Percentiles rank a stretch among this genome's conserved stretches.
phyloP scores from a whole-genome alignment of 495 filamentous ascomycete species.

The Oidiodendron maius region DNA sequence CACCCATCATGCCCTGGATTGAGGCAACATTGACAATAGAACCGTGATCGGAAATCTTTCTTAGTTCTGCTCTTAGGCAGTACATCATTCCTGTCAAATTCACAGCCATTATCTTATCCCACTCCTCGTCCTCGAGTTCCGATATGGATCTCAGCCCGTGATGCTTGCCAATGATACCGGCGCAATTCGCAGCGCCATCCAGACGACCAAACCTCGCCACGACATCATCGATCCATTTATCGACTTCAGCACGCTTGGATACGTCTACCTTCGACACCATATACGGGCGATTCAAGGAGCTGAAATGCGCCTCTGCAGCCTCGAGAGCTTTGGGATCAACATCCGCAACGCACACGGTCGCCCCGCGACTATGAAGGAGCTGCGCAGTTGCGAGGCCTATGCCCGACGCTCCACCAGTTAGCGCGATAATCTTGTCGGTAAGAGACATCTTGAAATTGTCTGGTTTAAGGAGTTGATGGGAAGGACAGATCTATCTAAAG shows the following conservation, averaged over 20 bases:
- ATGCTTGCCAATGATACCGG: constrained; percentile 37
- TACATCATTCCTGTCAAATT: constrained; percentile 54
- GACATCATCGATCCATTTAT: constrained; percentile 27
- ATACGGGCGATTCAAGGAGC: constrained; percentile 4
- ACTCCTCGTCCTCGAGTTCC: constrained; percentile 40
- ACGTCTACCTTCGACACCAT: constrained; percentile 32
- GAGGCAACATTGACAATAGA: constrained; percentile 24
- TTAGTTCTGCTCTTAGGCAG: constrained; percentile 48
- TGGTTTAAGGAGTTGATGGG: background rate
- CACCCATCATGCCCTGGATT: constrained; percentile 24
- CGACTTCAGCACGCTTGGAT: constrained; percentile 21
- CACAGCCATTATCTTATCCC: constrained; percentile 46
- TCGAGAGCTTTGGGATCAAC: constrained; percentile 27
- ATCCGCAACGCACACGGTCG: constrained; percentile 40
- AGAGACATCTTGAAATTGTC: constrained; percentile 11
- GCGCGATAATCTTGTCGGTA: constrained; percentile 35
- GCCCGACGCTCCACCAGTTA: constrained; percentile 48
- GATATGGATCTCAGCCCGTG: constrained; percentile 29
- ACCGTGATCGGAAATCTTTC: constrained; percentile 33
- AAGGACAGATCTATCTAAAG: too few species aligned
- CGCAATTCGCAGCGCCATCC: constrained; percentile 46
- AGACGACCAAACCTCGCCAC: constrained; percentile 30
- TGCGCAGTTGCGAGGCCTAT: constrained; percentile 46
- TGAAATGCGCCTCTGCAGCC: constrained; percentile 18
- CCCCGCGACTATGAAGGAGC: constrained; percentile 34